A percentile compares a stretch with the other conserved stretches of the same genome.
phyloP scores from a whole-genome alignment of 164 flowering plant genomes.

The Magnolia officinalis region DNA sequence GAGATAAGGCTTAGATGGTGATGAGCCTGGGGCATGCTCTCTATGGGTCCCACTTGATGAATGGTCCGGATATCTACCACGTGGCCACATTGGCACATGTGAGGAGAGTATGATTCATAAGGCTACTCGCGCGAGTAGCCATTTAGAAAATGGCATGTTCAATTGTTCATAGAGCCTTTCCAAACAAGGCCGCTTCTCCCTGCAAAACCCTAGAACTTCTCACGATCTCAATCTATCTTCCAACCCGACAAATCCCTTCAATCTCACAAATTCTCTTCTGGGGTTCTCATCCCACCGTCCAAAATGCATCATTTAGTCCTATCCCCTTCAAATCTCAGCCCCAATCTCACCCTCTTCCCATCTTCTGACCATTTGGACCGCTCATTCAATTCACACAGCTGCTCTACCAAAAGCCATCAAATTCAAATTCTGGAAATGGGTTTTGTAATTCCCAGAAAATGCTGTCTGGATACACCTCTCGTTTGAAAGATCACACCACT shows the following conservation, averaged over 20 bases:
- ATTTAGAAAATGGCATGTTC: no score
- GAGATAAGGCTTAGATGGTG: no score
- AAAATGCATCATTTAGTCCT: not conserved
- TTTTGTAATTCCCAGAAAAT: not conserved
- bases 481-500: not conserved
- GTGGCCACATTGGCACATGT: no score
- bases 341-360: not conserved
- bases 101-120: no score
- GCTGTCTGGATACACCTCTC: not conserved
- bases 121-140: no score
- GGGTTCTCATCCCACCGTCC: not conserved
- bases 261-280: not conserved
- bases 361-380: not conserved
- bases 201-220: no score
- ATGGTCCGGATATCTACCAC: no score
- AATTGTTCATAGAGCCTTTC: no score
- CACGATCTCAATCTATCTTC: no score
- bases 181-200: no score
- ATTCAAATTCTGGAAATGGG: not conserved
- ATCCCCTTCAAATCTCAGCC: not conserved
- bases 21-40: no score
- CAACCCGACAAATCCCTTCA: not conserved
- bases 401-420: not conserved
- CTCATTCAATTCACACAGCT: not conserved
- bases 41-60: no score